A percentile compares a stretch with the other conserved stretches of the same genome.
These are phyloP conservation scores for Glycine soja DNA, from an alignment of 306 rosid genomes.

Conservation along the genomic window DNA sequence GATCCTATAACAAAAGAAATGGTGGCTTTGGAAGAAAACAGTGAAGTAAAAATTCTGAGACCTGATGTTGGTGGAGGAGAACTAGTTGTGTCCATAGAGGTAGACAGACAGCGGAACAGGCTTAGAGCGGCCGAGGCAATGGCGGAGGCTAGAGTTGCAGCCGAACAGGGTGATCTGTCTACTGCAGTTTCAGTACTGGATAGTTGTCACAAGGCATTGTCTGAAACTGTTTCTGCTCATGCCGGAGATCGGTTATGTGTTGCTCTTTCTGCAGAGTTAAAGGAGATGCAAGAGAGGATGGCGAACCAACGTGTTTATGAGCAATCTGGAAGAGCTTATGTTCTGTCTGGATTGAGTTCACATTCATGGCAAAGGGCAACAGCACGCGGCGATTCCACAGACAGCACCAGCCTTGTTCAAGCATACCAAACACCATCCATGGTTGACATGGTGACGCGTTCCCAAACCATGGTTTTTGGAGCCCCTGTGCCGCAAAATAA, in stretches of 20 bases:
- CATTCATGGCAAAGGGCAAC: constrained; percentile 99
- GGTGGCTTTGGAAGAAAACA: constrained; percentile 59
- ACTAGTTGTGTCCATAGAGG: constrained; percentile 72
- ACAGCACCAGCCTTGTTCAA: constrained; percentile 74
- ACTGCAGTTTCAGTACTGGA: constrained; percentile 85
- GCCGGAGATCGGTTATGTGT: constrained; percentile 69
- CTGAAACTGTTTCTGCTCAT: constrained; percentile 74
- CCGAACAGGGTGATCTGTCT: constrained; percentile 74
- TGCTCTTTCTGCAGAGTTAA: constrained; percentile 81
- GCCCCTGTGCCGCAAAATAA: constrained; percentile 47
- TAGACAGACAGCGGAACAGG: constrained; percentile 91
- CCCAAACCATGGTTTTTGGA: constrained; percentile 74
- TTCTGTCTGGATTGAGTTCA: constrained; percentile 93
- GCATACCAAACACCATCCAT: constrained; percentile 92
- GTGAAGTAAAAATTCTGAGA: constrained; percentile 77
- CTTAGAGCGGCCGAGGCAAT: constrained; percentile 82
- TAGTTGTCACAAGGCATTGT: constrained; percentile 63
- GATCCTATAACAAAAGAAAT: constrained; percentile 81
- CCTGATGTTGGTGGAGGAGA: constrained; percentile 57
- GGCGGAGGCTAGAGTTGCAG: constrained; percentile 82
- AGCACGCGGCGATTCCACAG: constrained; percentile 88
- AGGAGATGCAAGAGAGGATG: constrained; percentile 97
- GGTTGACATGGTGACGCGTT: constrained; percentile 90
- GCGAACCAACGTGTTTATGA: constrained; percentile 77
- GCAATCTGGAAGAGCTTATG: constrained; percentile 94